These are phyloP conservation scores for Chaetomium sp. DNA, from an alignment of 2,329 filamentous ascomycete genomes.

Conservation along the genomic window DNA sequence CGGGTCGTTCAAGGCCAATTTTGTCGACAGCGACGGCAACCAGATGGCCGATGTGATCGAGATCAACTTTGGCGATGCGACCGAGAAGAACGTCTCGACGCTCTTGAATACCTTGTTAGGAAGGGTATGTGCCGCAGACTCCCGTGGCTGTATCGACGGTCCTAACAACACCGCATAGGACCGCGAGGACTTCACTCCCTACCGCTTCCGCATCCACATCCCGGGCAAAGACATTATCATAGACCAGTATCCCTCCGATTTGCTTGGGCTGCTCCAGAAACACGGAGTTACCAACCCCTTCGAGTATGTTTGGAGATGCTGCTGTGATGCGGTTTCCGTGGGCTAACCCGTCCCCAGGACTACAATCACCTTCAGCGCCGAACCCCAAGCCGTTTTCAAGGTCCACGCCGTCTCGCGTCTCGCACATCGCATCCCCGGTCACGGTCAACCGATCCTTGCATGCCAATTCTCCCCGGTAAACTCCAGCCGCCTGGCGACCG, in stretches of 20 bases:
- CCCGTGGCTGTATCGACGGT: background rate
- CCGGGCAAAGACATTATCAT: slow-evolving; percentile 55
- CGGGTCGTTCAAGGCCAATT: slow-evolving; percentile 82
- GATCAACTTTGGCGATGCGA: slow-evolving; percentile 81
- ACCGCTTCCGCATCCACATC: slow-evolving; percentile 63
- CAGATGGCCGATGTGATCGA: slow-evolving; percentile 69
- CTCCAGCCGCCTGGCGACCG: slow-evolving; percentile 79
- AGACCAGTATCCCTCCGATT: slow-evolving; percentile 58
- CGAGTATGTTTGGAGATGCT: slow-evolving; percentile 46
- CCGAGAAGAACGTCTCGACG: slow-evolving; percentile 84
- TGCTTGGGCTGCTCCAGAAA: slow-evolving; percentile 55
- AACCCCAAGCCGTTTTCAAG: slow-evolving; percentile 89
- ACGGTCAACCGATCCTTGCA: slow-evolving; percentile 86
- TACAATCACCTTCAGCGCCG: slow-evolving; percentile 55
- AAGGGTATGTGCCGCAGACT: slow-evolving; percentile 55
- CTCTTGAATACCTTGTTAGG: slow-evolving; percentile 83
- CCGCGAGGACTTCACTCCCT: slow-evolving; percentile 61
- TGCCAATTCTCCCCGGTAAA: slow-evolving; percentile 81
- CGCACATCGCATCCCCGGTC: slow-evolving; percentile 83
- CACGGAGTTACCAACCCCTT: slow-evolving; percentile 62
- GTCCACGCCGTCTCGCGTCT: slow-evolving; percentile 91
- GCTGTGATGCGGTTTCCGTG: no score
- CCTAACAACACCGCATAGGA: slow-evolving; percentile 43
- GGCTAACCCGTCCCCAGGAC: slow-evolving; percentile 40
- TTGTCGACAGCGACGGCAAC: slow-evolving; percentile 78